Evolutionary conservation across 257 asterid genomes (phyloP), one percentile per base, ranked within the genome.

Genomic region (Scutellaria barbata): DNA sequence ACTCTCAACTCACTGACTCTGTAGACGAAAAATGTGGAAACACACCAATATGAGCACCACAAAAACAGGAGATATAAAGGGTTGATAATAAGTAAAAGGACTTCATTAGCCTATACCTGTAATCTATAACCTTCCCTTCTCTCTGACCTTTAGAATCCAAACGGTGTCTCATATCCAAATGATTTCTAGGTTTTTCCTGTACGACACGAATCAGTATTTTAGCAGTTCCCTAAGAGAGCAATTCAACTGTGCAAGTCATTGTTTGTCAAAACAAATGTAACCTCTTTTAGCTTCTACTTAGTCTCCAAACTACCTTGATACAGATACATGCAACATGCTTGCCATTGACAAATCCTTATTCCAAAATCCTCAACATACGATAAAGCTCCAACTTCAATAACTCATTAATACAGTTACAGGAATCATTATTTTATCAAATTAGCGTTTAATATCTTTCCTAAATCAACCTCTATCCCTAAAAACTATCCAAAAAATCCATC

Each of bases 81-180:
- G 68, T 53, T 42, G 8, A 17, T 30, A 17, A 37, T n/a, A 50
- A 42, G 50, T 40, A 14, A 69, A 69, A 33, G 79, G 75, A 54
- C 56, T 58, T 39, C 37, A 48, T 68, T 50, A 55, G 63, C 66
- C 41, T 66, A 64, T 83, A 92, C 96, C 97, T 85, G 93, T 94
- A 94, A 84, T 94, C 97, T 63, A 94, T 94, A 60, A 94, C 85
- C 82, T 91, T 94, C 81, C 97, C 99, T 81, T 94, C 79, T 69
- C 99, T 97, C 86, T 91, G 99, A 79, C 99, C 99, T 83, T 88
- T 89, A 66, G 97, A 89, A 76, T 94, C 95, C 92, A 94, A 81
- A 50, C 97, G 96, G 74, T 91, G 89, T 75, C 99, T 84, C 96
- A 94, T 84, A 74, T 94, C 99, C 85, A 94, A 62, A 88, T 94